Evolutionary conservation across 2,329 filamentous ascomycete species (phyloP).

Genomic region (Ciborinia camelliae): DNA sequence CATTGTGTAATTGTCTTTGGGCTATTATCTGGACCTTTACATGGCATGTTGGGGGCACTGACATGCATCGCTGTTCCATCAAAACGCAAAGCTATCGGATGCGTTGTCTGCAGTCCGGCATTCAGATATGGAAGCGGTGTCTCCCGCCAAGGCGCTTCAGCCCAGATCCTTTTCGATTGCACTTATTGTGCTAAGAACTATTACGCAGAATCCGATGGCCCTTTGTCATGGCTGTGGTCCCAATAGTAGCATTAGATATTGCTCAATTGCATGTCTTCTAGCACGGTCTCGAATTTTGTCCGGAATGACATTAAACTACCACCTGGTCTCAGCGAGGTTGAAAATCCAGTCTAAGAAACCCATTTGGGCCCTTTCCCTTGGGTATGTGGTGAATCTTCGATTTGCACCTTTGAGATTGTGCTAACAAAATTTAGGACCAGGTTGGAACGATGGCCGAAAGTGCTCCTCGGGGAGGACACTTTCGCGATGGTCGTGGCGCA

Average conservation of each 20-base stretch:
- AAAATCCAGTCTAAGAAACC: too few relatives aligned
- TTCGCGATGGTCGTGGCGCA: constrained; percentile 2
- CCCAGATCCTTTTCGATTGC: constrained; percentile 10
- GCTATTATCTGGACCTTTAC: too few relatives aligned
- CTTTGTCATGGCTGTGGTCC: constrained; percentile 31
- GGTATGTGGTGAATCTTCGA: background rate
- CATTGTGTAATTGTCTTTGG: too few relatives aligned
- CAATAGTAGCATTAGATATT: constrained; percentile 24
- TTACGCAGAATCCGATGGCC: constrained; percentile 20
- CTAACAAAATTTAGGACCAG: background rate
- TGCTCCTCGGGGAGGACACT: background rate
- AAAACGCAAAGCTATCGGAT: too few relatives aligned
- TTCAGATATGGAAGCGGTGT: too few relatives aligned
- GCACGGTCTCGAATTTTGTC: background rate
- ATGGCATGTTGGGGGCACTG: too few relatives aligned
- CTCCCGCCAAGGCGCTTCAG: too few relatives aligned
- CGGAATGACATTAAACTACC: background rate
- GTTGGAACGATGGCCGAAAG: background rate
- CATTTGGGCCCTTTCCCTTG: background rate
- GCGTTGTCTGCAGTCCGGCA: too few relatives aligned
- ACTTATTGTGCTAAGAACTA: constrained; percentile 17
- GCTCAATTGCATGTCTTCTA: too few relatives aligned
- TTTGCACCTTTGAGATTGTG: background rate
- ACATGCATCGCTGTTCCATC: too few relatives aligned
- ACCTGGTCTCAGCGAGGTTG: background rate